Evolutionary conservation across 495 filamentous ascomycete species (phyloP), one percentile per base, ranked within the genome.

Genomic region (Acidiella bohemica): DNA sequence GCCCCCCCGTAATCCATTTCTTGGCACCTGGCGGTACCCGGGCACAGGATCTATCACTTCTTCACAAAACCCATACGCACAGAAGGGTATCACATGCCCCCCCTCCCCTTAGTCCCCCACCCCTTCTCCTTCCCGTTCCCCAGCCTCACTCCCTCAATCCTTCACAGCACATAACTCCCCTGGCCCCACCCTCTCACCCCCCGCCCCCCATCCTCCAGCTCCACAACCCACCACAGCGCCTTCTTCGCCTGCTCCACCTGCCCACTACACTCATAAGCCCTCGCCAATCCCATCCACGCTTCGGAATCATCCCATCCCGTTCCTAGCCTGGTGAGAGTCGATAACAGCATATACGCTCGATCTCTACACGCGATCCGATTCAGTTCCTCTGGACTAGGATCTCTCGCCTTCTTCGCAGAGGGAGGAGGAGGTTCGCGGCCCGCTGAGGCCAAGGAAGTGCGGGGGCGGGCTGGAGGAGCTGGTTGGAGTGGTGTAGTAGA

Each of bases 261-360:
- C 5, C 80, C 80, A 36, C 80, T 78, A 40, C 78, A 74, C 60
- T 95, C 88, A 49, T 93, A 81, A 32, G 78, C 84, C 46, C 82
- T 65, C 1, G 90, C 84, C 12, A 97, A 70, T 8, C 77, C 75
- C 52, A 80, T 85, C 90, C 90, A 97, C 14, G 87, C 90, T 55
- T 94, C 90, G n/a, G 78, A 75, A 52, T 78, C 72, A 57, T 94
- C 84, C 92, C 92, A 96, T 4, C 85, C 87, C 20, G 62, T 67
- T n/a, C 86, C 85, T 2, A 82, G 70, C 61, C 81, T 87, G 2
- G 84, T 94, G 39, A 96, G 67, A 2, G 71, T 69, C 6, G 76
- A 78, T 0, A 97, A 71, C 30, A 96, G 67, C 10, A 73, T 78
- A 53, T 83, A 84, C 1, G 92, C 90, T 14, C 92, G 71, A 53